phyloP scores from a whole-genome alignment of 176 grass and related monocot genomes.

The Dendrocalamus sinicus region DNA sequence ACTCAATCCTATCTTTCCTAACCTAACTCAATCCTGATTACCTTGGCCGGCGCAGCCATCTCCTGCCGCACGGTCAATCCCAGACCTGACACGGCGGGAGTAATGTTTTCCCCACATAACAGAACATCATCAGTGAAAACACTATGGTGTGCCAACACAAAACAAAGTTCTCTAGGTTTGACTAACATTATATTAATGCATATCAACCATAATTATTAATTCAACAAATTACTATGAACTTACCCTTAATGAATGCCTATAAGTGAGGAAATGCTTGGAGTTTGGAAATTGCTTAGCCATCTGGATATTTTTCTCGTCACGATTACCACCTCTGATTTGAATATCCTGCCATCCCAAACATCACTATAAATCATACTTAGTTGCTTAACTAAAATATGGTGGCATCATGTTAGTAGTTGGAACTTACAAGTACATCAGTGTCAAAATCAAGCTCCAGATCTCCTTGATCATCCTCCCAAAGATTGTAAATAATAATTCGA shows the following conservation, averaged over 20 bases:
- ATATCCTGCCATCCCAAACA: slow-evolving; percentile 78
- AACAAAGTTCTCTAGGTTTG: neutral
- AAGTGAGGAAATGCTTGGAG: slow-evolving; percentile 83
- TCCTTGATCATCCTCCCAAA: slow-evolving; percentile 96
- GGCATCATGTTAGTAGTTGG: neutral
- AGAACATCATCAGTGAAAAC: neutral
- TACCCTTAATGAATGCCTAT: slow-evolving; percentile 93
- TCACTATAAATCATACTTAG: slow-evolving; percentile 41
- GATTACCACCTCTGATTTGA: slow-evolving; percentile 91
- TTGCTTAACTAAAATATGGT: slow-evolving; percentile 39
- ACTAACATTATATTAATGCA: neutral
- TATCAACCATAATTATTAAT: slow-evolving; percentile 17
- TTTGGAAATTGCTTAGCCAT: slow-evolving; percentile 85
- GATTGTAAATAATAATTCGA: slow-evolving; percentile 94
- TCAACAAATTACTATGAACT: slow-evolving; percentile 26
- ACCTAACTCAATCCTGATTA: too few relatives aligned
- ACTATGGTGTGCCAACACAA: neutral
- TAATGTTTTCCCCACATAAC: too few relatives aligned
- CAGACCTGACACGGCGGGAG: too few relatives aligned
- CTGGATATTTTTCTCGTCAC: slow-evolving; percentile 91
- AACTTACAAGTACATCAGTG: slow-evolving; percentile 73
- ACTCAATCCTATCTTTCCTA: too few relatives aligned
- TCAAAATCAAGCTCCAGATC: slow-evolving; percentile 95
- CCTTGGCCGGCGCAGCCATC: too few relatives aligned
- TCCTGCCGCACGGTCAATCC: too few relatives aligned